Percentiles rank a stretch among this genome's conserved stretches.
phyloP scores from a whole-genome alignment of 1,284 basidiomycete species.

The Sphagnurus paluster region DNA sequence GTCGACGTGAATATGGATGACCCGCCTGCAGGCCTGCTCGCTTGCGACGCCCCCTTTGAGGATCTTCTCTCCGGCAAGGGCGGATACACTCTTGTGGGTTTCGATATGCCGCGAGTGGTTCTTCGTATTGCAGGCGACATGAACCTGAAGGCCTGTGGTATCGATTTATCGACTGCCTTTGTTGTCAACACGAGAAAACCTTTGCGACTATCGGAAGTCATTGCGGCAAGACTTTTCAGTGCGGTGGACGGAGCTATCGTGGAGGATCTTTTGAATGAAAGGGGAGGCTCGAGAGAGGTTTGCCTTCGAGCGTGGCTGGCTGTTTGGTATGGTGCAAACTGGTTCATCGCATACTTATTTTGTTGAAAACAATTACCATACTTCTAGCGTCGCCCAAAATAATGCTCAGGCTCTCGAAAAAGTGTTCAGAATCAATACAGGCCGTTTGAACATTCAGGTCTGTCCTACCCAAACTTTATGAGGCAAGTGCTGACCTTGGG shows the following conservation, averaged over 20 bases:
- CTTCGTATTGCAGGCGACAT: conserved; percentile 27
- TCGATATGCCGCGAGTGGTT: conserved; percentile 31
- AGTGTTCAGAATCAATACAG: conserved; percentile 24
- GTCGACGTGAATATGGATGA: conserved; percentile 5
- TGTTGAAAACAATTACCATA: background rate
- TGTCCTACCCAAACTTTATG: background rate
- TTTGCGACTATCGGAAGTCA: conserved; percentile 27
- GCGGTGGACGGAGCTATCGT: conserved; percentile 22
- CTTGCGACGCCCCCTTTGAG: conserved; percentile 13
- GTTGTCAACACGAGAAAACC: conserved; percentile 22
- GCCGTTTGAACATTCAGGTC: conserved; percentile 19
- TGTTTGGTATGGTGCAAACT: conserved; percentile 26
- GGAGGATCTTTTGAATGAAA: conserved; percentile 28
- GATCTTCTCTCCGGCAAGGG: too few relatives aligned
- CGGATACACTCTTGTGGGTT: conserved; percentile 29
- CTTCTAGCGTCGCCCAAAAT: conserved; percentile 12
- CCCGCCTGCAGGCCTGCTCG: conserved; percentile 5
- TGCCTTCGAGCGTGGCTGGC: conserved; percentile 39
- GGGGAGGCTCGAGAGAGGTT: conserved; percentile 18
- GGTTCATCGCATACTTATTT: background rate
- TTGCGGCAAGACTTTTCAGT: conserved; percentile 17
- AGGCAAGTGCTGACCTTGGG: background rate
- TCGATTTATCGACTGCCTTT: conserved; percentile 33
- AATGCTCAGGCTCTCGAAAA: background rate
- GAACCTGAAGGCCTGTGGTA: conserved; percentile 24